Evolutionary conservation across 208 protist species (phyloP).

Genomic region (Leishmania amazonensis): DNA sequence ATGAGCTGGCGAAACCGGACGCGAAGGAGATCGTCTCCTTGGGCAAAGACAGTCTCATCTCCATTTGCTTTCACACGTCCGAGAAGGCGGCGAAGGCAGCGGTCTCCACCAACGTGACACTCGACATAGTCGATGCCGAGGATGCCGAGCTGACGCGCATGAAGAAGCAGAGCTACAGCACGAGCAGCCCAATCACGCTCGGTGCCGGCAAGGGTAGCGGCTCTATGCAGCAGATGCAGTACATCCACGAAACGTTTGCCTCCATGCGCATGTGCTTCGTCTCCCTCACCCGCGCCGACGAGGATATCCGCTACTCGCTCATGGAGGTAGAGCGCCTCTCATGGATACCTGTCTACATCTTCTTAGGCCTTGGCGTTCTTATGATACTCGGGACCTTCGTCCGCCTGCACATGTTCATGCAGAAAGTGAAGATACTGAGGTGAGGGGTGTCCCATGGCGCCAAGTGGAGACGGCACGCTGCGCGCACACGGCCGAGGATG

Average conservation of each 20-base stretch:
- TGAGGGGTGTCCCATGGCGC: neutral
- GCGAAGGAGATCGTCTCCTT: slow-evolving; percentile 56
- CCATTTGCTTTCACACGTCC: slow-evolving; percentile 71
- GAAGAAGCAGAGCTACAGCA: slow-evolving; percentile 71
- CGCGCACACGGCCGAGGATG: neutral
- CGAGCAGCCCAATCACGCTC: slow-evolving; percentile 57
- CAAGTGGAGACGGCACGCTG: neutral
- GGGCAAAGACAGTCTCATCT: slow-evolving; percentile 38
- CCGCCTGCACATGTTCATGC: slow-evolving; percentile 41
- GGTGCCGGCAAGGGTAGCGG: slow-evolving; percentile 59
- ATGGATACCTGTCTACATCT: slow-evolving; percentile 56
- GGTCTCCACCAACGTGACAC: slow-evolving; percentile 57
- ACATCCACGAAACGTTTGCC: slow-evolving; percentile 46
- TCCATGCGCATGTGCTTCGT: slow-evolving; percentile 34
- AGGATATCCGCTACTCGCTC: slow-evolving; percentile 55
- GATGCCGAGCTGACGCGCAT: slow-evolving; percentile 72
- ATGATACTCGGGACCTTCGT: slow-evolving; percentile 35
- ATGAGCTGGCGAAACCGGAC: slow-evolving; percentile 48
- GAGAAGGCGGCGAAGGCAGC: slow-evolving; percentile 42
- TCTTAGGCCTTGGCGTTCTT: slow-evolving; percentile 37
- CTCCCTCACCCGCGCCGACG: slow-evolving; percentile 36
- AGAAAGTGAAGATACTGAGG: slow-evolving; percentile 21
- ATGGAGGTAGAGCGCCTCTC: slow-evolving; percentile 46
- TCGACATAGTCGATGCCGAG: slow-evolving; percentile 68
- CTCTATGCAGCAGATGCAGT: slow-evolving; percentile 64